Evolutionary conservation across 495 filamentous ascomycete species (phyloP), one percentile per base, ranked within the genome.

Genomic region (Pseudevernia furfuracea): DNA sequence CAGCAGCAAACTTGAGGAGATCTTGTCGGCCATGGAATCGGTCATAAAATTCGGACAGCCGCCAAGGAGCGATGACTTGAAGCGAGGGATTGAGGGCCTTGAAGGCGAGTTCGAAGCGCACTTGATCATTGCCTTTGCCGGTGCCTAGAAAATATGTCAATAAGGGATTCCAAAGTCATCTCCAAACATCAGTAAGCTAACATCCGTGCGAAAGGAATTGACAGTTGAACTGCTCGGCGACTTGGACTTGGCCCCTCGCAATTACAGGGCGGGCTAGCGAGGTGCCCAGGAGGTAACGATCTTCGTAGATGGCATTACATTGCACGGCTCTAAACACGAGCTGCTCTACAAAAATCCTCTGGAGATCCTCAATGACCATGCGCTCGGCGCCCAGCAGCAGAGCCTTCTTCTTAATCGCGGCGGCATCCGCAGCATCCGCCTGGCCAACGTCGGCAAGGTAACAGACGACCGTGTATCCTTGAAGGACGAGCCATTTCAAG

Each of bases 251-350:
- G 43, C 85, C 87, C 62, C 91, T 84, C 60, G 91, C 90, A 70
- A 96, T 96, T 67, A 96, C 85, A 43, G 92, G 92, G 48, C 92
- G 87, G 69, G 92, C 92, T 41, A 96, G 82, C 32, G 81, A 85
- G 65, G 89, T 92, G 75, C 85, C 89, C 64, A 86, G 75, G 58
- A 86, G 80, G 73, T 85, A 88, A 59, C 80, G 74, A 65, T 84
- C 81, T 74, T 89, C 86, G 72, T 86, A 87, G 68, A 85, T 80
- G 67, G 86, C 87, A 66, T 89, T 89, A 78, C 85, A 88, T 72
- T 87, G 87, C 69, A 95, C 84, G 66, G 92, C 92, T 61, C 84
- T 88, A 84, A 88, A 91, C 77, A 89, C 89, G n/a, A 96, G 80
- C 78, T 94, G 82, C 69, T 92, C 87, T 30, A 37, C 36, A 58